phyloP scores from a whole-genome alignment of 1,284 basidiomycete species.

The Somion occarium region DNA sequence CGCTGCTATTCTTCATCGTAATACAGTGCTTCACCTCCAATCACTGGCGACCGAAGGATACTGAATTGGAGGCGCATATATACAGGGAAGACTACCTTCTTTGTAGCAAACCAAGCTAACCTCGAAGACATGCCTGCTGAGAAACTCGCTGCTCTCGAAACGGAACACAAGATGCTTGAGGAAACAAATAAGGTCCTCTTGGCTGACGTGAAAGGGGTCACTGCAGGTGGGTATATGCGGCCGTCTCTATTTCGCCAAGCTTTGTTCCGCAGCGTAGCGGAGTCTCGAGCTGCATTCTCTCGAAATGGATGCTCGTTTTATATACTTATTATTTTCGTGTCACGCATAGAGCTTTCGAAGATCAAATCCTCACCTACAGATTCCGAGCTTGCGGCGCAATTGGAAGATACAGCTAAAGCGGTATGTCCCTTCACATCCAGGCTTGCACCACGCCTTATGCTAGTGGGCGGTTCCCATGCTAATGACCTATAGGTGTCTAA shows the following conservation, averaged over 20 bases:
- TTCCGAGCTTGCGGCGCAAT: slow-evolving; percentile 49
- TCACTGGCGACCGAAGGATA: no score
- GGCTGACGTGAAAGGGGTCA: slow-evolving; percentile 45
- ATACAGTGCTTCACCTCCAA: no score
- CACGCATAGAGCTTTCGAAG: slow-evolving; percentile 53
- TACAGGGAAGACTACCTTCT: slow-evolving; percentile 78
- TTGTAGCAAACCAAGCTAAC: slow-evolving; percentile 71
- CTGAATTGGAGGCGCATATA: slow-evolving; percentile 8
- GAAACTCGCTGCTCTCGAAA: slow-evolving; percentile 52
- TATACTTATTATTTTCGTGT: neutral
- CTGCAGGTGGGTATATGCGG: slow-evolving; percentile 22
- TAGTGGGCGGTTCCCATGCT: no score
- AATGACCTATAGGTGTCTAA: slow-evolving; percentile 40
- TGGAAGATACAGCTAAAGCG: slow-evolving; percentile 37
- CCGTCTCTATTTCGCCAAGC: neutral
- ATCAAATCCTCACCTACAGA: slow-evolving; percentile 66
- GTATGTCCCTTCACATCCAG: slow-evolving; percentile 38
- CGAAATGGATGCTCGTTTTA: neutral
- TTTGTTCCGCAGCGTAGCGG: neutral
- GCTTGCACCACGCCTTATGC: no score
- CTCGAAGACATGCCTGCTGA: slow-evolving; percentile 55
- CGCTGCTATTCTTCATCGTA: no score
- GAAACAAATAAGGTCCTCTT: slow-evolving; percentile 55
- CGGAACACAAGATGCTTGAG: slow-evolving; percentile 49
- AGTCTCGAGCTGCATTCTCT: no score